Evolutionary conservation across 768 basidiomycete genomes (phyloP).

Genomic region (Russula vinacea): DNA sequence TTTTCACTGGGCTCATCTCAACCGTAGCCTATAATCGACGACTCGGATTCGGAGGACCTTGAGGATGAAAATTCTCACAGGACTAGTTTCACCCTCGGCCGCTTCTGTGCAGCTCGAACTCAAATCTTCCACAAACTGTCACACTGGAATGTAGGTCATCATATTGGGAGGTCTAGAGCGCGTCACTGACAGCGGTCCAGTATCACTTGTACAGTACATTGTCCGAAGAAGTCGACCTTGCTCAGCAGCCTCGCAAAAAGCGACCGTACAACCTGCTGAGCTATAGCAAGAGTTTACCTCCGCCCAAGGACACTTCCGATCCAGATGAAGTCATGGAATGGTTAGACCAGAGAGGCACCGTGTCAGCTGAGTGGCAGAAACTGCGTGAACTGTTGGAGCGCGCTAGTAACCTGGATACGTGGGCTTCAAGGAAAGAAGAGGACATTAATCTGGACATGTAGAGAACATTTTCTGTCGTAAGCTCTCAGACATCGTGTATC

Average conservation of each 20-base stretch:
- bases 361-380: conserved; percentile 67
- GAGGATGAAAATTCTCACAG: conserved; percentile 29
- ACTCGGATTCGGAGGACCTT: conserved; percentile 32
- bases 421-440: conserved; percentile 48
- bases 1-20: neutral
- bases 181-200: conserved; percentile 38
- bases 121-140: conserved; percentile 65
- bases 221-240: conserved; percentile 53
- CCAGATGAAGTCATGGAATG: conserved; percentile 81
- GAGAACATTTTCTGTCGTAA: too few relatives aligned
- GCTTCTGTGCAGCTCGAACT: conserved; percentile 72
- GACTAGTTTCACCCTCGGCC: conserved; percentile 59
- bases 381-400: conserved; percentile 72
- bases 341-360: conserved; percentile 67
- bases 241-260: conserved; percentile 43
- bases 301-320: conserved; percentile 64
- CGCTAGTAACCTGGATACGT: conserved; percentile 60
- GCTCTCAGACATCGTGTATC: too few relatives aligned
- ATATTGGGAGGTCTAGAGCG: neutral
- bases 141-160: conserved; percentile 74
- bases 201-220: conserved; percentile 62
- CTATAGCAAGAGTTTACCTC: conserved; percentile 47
- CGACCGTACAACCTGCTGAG: conserved; percentile 56
- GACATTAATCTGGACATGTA: conserved; percentile 21
- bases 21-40: conserved; percentile 20